Evolutionary conservation across 768 basidiomycete genomes (phyloP), one percentile per base, ranked within the genome.

Genomic region (Xerocomellus chrysenteron): DNA sequence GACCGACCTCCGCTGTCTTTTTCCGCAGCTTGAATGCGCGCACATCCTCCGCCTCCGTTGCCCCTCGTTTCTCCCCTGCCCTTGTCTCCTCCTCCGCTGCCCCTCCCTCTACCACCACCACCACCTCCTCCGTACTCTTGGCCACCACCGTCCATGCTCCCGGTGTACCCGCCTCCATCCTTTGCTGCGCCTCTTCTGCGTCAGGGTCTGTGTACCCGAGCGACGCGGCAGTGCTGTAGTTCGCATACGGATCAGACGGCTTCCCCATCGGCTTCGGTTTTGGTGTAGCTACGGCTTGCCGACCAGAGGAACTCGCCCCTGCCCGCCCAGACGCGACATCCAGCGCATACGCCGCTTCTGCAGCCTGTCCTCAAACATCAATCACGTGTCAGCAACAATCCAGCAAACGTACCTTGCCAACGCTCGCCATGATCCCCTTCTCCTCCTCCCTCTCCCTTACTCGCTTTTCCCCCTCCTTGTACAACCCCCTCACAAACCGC

Each of bases 391-490:
- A 19, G 13, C 8, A 11, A 4, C 37, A 19, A 42, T 2, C 24
- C 6, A 17, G 10, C 9, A 28, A 13, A 47, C 61, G 6, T 52
- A 90, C 96, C 77, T 82, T 83, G 64, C 97, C 92, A 52, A 99
- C 86, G 55, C 85, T 74, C 10, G 79, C 86, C 82, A 99, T 93
- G 70, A 97, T 92, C 57, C 86, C 74, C 67, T 84, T 86, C 75
- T 95, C 94, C 68, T 95, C 90, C 61, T 92, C 92, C 41, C 76
- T 75, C 56, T 94, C 90, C 69, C 87, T 87, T 78, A 89, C 90
- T 58, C 84, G 85, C 75, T 90, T 92, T 73, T 92, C 92, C 2
- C 96, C 92, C 4, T 83, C 75, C 78, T 98, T 98, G 83, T 98
- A 99, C 42, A 98, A 81, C 39, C 90, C 86, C 24, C 94, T 80